phyloP scores from a whole-genome alignment of 495 filamentous ascomycete genomes.

The Tuber brumale region DNA sequence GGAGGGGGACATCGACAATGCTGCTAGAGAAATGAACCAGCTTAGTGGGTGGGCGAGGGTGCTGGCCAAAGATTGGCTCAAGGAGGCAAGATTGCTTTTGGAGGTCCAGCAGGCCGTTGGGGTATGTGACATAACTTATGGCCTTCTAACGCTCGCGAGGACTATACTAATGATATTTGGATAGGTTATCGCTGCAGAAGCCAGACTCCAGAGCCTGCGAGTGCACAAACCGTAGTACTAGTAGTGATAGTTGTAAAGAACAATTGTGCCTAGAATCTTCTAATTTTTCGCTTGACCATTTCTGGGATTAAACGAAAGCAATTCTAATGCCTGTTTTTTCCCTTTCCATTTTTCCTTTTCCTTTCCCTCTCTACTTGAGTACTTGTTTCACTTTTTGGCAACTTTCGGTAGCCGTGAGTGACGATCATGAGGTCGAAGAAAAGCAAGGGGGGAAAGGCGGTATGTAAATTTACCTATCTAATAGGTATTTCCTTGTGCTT shows the following conservation, averaged over 20 bases:
- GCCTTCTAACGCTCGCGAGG: constrained; percentile 5
- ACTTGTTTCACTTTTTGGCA: constrained; percentile 2
- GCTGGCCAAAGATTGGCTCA: constrained; percentile 84
- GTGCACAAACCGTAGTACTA: constrained; percentile 46
- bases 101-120: constrained; percentile 95
- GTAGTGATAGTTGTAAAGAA: constrained; percentile 7
- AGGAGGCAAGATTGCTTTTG: constrained; percentile 76
- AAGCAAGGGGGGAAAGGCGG: neutral
- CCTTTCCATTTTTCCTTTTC: neutral
- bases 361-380: no score
- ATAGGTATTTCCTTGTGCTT: neutral
- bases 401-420: neutral
- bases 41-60: constrained; percentile 90
- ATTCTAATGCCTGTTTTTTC: constrained; percentile 10
- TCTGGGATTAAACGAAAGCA: constrained; percentile 30
- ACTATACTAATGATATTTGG: constrained; percentile 17
- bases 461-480: constrained; percentile 7
- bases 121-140: constrained; percentile 51
- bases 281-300: constrained; percentile 13
- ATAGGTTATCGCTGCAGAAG: constrained; percentile 45
- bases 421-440: neutral
- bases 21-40: constrained; percentile 89
- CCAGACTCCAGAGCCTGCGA: constrained; percentile 56
- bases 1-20: constrained; percentile 83
- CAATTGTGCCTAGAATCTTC: constrained; percentile 32